Conservation (phyloP, 2,329 filamentous ascomycete species). For the Scleromitrula shiraiana region DNA sequence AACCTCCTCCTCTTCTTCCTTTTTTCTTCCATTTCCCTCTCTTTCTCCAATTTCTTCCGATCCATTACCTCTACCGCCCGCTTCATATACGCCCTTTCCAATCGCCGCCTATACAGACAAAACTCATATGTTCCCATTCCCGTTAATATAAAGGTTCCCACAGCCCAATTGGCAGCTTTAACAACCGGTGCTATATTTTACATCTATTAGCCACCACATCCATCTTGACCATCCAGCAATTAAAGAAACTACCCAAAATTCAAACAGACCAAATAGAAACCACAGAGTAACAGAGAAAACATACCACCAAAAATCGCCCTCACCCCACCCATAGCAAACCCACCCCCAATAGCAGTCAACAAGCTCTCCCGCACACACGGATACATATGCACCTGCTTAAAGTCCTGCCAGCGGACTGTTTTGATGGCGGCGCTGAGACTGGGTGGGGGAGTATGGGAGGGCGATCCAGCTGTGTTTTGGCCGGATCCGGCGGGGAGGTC, state of each 20-base stretch:
- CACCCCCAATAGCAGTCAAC: slow-evolving; percentile 73
- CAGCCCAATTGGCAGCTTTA: slow-evolving; percentile 76
- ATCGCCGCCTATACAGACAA: slow-evolving; percentile 65
- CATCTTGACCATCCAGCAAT: background rate
- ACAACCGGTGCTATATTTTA: slow-evolving; percentile 49
- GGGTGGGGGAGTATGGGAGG: slow-evolving; percentile 25
- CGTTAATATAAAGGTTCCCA: slow-evolving; percentile 63
- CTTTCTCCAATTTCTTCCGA: slow-evolving; percentile 60
- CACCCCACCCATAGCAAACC: slow-evolving; percentile 66
- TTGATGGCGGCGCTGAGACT: slow-evolving; percentile 56
- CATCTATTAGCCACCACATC: background rate
- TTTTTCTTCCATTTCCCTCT: slow-evolving; percentile 36
- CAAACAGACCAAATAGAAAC: background rate
- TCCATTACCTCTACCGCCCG: slow-evolving; percentile 77
- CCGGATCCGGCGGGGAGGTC: slow-evolving; percentile 28
- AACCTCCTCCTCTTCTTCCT: slow-evolving; percentile 35
- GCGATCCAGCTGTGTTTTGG: slow-evolving; percentile 29
- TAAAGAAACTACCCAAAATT: background rate
- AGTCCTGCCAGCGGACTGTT: slow-evolving; percentile 60
- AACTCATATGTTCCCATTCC: slow-evolving; percentile 74
- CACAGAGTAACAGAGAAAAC: no score
- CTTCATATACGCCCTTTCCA: slow-evolving; percentile 78
- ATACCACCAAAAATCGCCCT: slow-evolving; percentile 69
- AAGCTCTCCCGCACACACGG: slow-evolving; percentile 81
- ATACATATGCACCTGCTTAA: slow-evolving; percentile 63